Base-by-base conservation (phyloP, 208 protist species). In the Naegleria fowleri region DNA sequence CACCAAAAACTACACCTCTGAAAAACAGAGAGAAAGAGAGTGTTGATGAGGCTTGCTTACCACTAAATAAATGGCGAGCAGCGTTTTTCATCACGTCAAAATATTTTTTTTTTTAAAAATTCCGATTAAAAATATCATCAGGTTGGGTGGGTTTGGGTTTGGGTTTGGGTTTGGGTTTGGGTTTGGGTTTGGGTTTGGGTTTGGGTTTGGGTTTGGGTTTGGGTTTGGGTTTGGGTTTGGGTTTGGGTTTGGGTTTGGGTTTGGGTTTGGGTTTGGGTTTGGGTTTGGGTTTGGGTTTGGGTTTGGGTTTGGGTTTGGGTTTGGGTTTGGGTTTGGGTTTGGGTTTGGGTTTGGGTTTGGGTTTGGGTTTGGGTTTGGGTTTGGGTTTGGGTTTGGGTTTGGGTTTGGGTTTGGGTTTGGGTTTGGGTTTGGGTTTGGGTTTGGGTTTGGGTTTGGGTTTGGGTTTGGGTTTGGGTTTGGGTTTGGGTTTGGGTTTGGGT, bases 181-280 rank as follows among this genome's bases (percentile, higher is more conserved):
- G n/a, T n/a, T n/a, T n/a, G n/a, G n/a, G n/a, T n/a, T n/a, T n/a
- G n/a, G n/a, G n/a, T n/a, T n/a, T n/a, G 75, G 87, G 87, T 52
- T 90, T 90, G 75, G 87, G 87, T 52, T 90, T 90, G 75, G 87
- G 87, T 52, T 90, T 90, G 75, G 87, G 87, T 52, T 90, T 90
- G 75, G 87, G 87, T 52, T 90, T 90, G 75, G 87, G 87, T 52
- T 90, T 90, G 75, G 87, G 87, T 52, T 90, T 90, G 75, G 87
- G 87, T 52, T 90, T 90, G 75, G 87, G 87, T 52, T 90, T 90
- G 75, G 87, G 87, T 52, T 90, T 90, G 75, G 87, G 87, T 52
- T 90, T 90, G 75, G 87, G 87, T 52, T 90, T 90, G 75, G 87
- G 87, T 52, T 90, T 90, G 75, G 87, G 87, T 52, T 90, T 90